A percentile compares a stretch with the other conserved stretches of the same genome.
These are phyloP conservation scores for Penicillium sp. DNA, from an alignment of 2,329 filamentous ascomycete species.

Conservation along the genomic window DNA sequence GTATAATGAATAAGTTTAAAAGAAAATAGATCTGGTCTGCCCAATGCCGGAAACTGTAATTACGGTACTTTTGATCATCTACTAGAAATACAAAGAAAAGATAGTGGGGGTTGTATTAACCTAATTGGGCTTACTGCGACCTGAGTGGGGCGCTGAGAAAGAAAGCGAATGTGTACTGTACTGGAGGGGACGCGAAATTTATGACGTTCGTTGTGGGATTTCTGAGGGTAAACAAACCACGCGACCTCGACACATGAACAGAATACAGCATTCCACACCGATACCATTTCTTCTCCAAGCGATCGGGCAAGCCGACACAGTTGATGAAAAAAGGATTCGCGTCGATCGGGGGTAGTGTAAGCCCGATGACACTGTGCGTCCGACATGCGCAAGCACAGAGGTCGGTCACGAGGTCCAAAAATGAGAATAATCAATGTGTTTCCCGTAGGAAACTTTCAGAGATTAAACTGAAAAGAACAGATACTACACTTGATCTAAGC, in stretches of 20 bases:
- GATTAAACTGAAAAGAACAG: slow-evolving; percentile 99
- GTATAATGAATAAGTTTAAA: background rate
- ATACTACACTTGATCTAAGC: slow-evolving; percentile 96
- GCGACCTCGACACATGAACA: too few species aligned
- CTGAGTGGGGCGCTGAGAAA: too few species aligned
- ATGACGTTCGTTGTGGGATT: background rate
- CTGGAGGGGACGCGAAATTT: too few species aligned
- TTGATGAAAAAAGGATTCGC: slow-evolving; percentile 65
- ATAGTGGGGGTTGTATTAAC: too few species aligned
- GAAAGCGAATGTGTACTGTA: too few species aligned
- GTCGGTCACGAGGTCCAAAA: slow-evolving; percentile 60
- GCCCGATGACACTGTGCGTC: slow-evolving; percentile 71
- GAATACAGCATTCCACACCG: too few species aligned
- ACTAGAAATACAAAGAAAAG: too few species aligned
- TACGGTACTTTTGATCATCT: too few species aligned
- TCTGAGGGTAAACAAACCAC: background rate
- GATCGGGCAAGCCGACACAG: slow-evolving; percentile 51
- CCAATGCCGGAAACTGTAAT: too few species aligned
- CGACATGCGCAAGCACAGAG: slow-evolving; percentile 73
- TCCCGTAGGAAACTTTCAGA: slow-evolving; percentile 78
- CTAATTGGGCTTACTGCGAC: too few species aligned
- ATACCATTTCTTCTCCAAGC: slow-evolving; percentile 64
- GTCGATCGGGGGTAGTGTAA: slow-evolving; percentile 73
- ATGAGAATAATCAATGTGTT: slow-evolving; percentile 79
- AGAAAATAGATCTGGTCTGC: too few species aligned